Base-by-base conservation (phyloP, 805 yeast species). In the Jamesozyma spencerorum region DNA sequence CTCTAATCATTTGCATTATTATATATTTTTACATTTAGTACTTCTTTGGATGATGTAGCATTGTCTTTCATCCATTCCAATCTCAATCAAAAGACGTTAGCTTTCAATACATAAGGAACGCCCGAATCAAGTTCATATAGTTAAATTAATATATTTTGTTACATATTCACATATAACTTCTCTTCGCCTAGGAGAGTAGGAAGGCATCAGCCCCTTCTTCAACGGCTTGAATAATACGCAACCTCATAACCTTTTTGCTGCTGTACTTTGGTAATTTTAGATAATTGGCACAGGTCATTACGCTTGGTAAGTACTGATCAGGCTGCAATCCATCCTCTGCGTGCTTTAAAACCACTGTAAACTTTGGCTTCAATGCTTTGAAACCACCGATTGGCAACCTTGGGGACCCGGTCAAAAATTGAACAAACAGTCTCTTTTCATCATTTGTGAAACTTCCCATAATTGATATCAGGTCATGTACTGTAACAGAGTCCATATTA, bases 201-300 rank as follows among this genome's bases (percentile, higher is more conserved):
- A 88, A 88, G 1, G 94, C 84, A 26, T 85, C 90, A 1, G 88
- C 81, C 19, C 98, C 98, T 50, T 90, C 97, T 4, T 68, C 69
- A 54, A 87, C 75, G 0, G 97, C 97, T 44, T 75, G 81, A 11
- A 62, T 38, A 6, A 92, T 62, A 39, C 82, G 68, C 26, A 66
- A 56, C 37, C 59, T 65, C 80, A 92, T 71, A 1, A 84, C 61
- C 14, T 69, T 77, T 43, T 70, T 72, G 28, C 73, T 65, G 3
- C 85, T 72, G 57, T 90, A 92, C 47, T 82, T 75, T 4, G 98
- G 97, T 17, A 92, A 65, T 58, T 90, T 90, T 49, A 90, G 69
- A 56, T 90, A 92, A 57, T 90, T 90, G 3, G 94, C 97, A 67
- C 98, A 90, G 0, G 98, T 90, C 98, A 90, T 90, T 2, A 92